These are phyloP conservation scores for Suillus tomentosus DNA, from an alignment of 768 basidiomycete species.

Conservation along the genomic window DNA sequence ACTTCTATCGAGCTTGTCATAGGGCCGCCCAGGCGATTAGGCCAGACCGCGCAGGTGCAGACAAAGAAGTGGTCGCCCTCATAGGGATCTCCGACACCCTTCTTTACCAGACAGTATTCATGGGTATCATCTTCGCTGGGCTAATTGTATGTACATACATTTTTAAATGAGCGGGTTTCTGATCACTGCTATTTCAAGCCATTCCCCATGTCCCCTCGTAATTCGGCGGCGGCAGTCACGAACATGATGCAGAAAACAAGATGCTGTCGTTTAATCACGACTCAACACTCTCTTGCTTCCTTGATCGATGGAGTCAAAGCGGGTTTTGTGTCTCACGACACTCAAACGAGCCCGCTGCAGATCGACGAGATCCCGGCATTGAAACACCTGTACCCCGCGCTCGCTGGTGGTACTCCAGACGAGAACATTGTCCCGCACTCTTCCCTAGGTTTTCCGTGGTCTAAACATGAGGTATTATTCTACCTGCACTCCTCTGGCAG, in stretches of 20 bases:
- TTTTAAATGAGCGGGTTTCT: slow-evolving; percentile 28
- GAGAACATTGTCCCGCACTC: slow-evolving; percentile 25
- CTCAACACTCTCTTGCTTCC: slow-evolving; percentile 20
- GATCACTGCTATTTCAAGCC: slow-evolving; percentile 24
- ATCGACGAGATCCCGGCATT: slow-evolving; percentile 25
- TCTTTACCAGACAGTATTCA: slow-evolving; percentile 34
- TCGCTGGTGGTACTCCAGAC: slow-evolving; percentile 33
- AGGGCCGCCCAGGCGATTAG: slow-evolving; percentile 44
- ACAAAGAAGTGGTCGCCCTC: slow-evolving; percentile 24
- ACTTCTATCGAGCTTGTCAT: slow-evolving; percentile 42
- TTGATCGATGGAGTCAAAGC: slow-evolving; percentile 18
- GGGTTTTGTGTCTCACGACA: slow-evolving; percentile 10
- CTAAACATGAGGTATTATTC: slow-evolving; percentile 38
- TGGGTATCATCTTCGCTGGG: slow-evolving; percentile 44
- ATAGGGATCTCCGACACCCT: slow-evolving; percentile 35
- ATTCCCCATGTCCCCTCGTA: slow-evolving; percentile 42
- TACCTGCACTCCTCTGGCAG: slow-evolving; percentile 54
- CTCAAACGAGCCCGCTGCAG: slow-evolving; percentile 2
- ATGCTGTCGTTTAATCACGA: slow-evolving; percentile 23
- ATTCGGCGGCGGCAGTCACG: slow-evolving; percentile 42
- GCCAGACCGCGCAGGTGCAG: slow-evolving; percentile 31
- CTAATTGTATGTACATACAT: slow-evolving; percentile 31
- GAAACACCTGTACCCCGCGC: slow-evolving; percentile 39
- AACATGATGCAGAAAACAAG: slow-evolving; percentile 26
- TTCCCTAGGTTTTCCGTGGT: slow-evolving; percentile 13